Evolutionary conservation across 768 basidiomycete genomes (phyloP).

Genomic region (Mycena haematopus): DNA sequence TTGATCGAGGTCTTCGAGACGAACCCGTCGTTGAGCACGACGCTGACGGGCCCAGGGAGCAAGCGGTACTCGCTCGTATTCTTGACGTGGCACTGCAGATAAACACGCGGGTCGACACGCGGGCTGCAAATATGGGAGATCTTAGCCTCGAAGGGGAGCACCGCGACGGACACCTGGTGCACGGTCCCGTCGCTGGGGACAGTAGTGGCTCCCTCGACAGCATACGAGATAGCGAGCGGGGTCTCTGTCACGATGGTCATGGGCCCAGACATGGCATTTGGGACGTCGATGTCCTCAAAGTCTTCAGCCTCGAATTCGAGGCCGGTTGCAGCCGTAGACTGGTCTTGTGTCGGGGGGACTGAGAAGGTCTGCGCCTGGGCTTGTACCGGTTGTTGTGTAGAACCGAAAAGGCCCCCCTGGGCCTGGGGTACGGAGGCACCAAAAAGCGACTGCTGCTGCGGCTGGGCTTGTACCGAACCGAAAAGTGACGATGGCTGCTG

Average conservation of each 20-base stretch:
- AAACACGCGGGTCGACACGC: slow-evolving; percentile 53
- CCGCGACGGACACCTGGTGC: slow-evolving; percentile 61
- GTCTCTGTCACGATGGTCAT: slow-evolving; percentile 57
- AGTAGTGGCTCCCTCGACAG: slow-evolving; percentile 54
- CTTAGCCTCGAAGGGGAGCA: slow-evolving; percentile 52
- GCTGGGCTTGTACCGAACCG: slow-evolving; percentile 1
- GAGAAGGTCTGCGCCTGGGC: too few species aligned
- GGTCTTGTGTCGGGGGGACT: too few species aligned
- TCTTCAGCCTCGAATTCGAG: slow-evolving; percentile 32
- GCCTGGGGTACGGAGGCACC: too few species aligned
- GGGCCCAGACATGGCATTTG: slow-evolving; percentile 38
- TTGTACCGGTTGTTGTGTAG: too few species aligned
- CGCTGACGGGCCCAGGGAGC: slow-evolving; percentile 58
- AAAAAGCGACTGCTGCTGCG: background rate
- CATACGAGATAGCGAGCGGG: slow-evolving; percentile 57
- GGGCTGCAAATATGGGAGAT: slow-evolving; percentile 59
- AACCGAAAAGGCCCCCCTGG: too few species aligned
- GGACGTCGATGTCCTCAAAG: slow-evolving; percentile 40
- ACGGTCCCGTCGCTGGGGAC: slow-evolving; percentile 61
- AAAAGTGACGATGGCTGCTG: too few species aligned
- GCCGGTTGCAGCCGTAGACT: background rate
- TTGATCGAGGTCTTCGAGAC: slow-evolving; percentile 59
- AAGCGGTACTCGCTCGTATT: slow-evolving; percentile 65
- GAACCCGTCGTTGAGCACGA: slow-evolving; percentile 63
- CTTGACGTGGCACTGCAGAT: slow-evolving; percentile 59